Evolutionary conservation across 495 filamentous ascomycete species (phyloP), one percentile per base, ranked within the genome.

Genomic region (Aspergillus cristatus): DNA sequence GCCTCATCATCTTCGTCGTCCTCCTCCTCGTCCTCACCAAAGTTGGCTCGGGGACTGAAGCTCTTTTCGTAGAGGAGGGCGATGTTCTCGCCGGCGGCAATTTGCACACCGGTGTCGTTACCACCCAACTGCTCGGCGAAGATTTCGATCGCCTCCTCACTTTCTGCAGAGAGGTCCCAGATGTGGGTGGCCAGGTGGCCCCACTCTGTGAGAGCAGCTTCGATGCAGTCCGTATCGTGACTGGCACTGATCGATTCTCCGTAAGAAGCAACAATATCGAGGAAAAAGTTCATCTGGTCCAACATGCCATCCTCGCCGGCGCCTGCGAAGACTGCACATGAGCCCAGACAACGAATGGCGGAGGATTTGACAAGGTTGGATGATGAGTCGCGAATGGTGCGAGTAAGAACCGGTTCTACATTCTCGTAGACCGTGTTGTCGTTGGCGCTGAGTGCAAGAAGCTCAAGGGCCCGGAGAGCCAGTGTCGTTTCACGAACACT

Each of bases 121-220:
- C 83, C 88, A 28, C 86, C 76, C 18, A 98, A 74, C 55, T 98
- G 91, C 32, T 96, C 90, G 20, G 86, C 79, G 51, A 97, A 87
- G 5, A 82, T 81, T 38, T 94, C 83, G 50, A 94, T 80, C 7
- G 84, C 79, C 4, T 73, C 65, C 34, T 84, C 81, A 38, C 79
- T 86, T 33, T 83, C 71, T 5, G 67, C 70, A 48, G 86, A 77
- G 20, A 94, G 66, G 45, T 94, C 86, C 3, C 94, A 86, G 24
- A 94, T 57, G 30, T 82, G 76, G 7, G 84, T 93, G 8, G 82
- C 84, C 7, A 94, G 70, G 46, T 87, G 85, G 8, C 86, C 89
- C 88, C 88, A 96, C 45, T 84, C 82, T 48, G 86, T 78, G 4
- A 93, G 70, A 2, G 90, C 88, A 0, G 90, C 86, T 2, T 76